These are phyloP conservation scores for Stagonosporopsis tanaceti DNA, from an alignment of 2,329 filamentous ascomycete genomes.

Conservation along the genomic window DNA sequence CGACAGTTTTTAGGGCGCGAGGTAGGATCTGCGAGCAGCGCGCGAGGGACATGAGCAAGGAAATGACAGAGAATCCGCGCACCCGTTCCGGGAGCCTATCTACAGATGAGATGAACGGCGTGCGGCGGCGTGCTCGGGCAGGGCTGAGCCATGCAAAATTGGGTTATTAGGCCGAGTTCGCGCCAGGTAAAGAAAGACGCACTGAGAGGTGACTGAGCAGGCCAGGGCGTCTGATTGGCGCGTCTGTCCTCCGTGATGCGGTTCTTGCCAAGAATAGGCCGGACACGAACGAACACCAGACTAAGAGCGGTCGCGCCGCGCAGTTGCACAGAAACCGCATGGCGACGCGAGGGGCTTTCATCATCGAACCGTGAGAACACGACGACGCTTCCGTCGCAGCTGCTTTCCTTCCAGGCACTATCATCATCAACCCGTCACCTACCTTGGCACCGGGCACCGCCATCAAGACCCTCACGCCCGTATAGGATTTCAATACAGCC, in stretches of 20 bases:
- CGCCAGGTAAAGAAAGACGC: neutral
- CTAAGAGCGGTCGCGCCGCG: neutral
- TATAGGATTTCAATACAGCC: neutral
- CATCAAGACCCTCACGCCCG: neutral
- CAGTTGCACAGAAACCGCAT: slow-evolving; percentile 8
- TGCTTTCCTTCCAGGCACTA: neutral
- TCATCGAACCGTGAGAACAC: neutral
- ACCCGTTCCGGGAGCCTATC: slow-evolving; percentile 17
- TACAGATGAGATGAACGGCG: slow-evolving; percentile 16
- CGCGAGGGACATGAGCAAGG: slow-evolving; percentile 16
- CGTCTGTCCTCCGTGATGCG: neutral
- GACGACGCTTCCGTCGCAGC: slow-evolving; percentile 3
- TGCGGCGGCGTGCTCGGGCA: slow-evolving; percentile 8
- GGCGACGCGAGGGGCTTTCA: slow-evolving; percentile 13
- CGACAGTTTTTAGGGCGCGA: slow-evolving; percentile 6
- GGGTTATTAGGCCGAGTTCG: slow-evolving; percentile 14
- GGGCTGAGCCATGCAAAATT: slow-evolving; percentile 14
- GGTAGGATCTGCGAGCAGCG: neutral
- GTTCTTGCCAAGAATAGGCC: slow-evolving; percentile 8
- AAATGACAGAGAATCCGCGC: slow-evolving; percentile 13
- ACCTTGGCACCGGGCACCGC: too few species aligned
- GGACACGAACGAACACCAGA: slow-evolving; percentile 4
- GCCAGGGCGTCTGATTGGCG: neutral
- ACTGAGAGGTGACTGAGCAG: slow-evolving; percentile 7
- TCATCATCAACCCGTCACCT: neutral